Base-by-base conservation (phyloP, 441 rosid species). In the Pelargonium myrrhifolium region DNA sequence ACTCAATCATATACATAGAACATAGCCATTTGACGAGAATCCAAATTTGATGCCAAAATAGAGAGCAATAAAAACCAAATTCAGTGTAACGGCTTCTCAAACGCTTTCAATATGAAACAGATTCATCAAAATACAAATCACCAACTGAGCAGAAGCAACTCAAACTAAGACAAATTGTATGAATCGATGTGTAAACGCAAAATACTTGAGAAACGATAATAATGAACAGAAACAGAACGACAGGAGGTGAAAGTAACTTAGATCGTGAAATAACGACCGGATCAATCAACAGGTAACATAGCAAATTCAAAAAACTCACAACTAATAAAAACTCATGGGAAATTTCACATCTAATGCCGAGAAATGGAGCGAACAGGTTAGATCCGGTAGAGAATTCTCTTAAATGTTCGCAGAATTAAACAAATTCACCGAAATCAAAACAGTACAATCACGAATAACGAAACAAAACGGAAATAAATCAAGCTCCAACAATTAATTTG, bases 331-430 rank as follows among this genome's bases (percentile, higher is more conserved):
- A 56, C 7, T 21, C 22, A n/a, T 20, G 62, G 62, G 24, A 21
- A 56, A 21, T 56, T 26, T 56, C 39, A 21, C 22, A 56, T 56
- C 14, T 56, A 56, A 10, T 56, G 62, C 62, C 62, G 31, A 56
- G 12, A 56, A 56, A 56, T 20, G 28, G 62, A 56, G 22, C 62
- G 12, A 11, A 21, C 22, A 21, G 24, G 31, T 8, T 20, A 31
- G 62, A 56, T 56, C 62, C 31, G 24, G 22, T 56, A 10, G 31
- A 20, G 21, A 56, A 56, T 9, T 56, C 2, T 35, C 14, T 12
- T 6, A 21, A 9, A 56, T 56, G 21, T 9, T 56, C 11, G 24
- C 62, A 14, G 62, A 21, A 56, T 21, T 22, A 21, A 56, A 9
- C n/a, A 56, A 20, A 4, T 14, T 20, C 31, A 12, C 21, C 12